Percentiles rank a stretch among this genome's conserved stretches.
These are phyloP conservation scores for Ogataea minuta DNA, from an alignment of 805 yeast species.

Conservation along the genomic window DNA sequence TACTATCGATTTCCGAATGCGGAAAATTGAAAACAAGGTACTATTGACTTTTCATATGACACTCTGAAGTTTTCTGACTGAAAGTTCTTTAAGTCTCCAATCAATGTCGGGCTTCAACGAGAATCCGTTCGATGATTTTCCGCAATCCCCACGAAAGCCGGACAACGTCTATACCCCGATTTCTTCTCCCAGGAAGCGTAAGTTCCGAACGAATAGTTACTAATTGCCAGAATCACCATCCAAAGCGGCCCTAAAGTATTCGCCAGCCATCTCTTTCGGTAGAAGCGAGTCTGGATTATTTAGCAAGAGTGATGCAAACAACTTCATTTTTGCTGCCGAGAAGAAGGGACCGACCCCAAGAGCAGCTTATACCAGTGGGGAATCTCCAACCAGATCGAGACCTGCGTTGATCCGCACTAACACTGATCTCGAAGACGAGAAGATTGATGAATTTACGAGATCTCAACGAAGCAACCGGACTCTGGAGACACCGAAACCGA, in stretches of 20 bases:
- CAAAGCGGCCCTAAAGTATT: conserved; percentile 39
- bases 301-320: conserved; percentile 39
- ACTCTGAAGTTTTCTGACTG: conserved; percentile 1
- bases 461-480: conserved; percentile 37
- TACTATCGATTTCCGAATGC: conserved; percentile 6
- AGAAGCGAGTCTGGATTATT: conserved; percentile 30
- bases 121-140: conserved; percentile 26
- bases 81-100: conserved; percentile 1
- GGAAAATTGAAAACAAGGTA: conserved; percentile 13
- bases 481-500: conserved; percentile 63
- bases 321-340: conserved; percentile 35
- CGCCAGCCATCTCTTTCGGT: conserved; percentile 43
- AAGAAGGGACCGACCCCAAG: conserved; percentile 54
- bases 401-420: conserved; percentile 47
- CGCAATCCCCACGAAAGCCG: conserved; percentile 33
- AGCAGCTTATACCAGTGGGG: conserved; percentile 63
- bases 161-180: conserved; percentile 31
- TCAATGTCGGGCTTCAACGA: conserved; percentile 27
- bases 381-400: conserved; percentile 65
- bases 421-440: conserved; percentile 33
- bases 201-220: conserved; percentile 6
- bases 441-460: conserved; percentile 32
- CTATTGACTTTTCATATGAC: conserved; percentile 3
- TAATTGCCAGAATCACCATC: conserved; percentile 32
- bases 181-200: conserved; percentile 31